Percentiles rank a stretch among this genome's conserved stretches.
phyloP scores from a whole-genome alignment of 768 basidiomycete species.

The Boletus insuetus region DNA sequence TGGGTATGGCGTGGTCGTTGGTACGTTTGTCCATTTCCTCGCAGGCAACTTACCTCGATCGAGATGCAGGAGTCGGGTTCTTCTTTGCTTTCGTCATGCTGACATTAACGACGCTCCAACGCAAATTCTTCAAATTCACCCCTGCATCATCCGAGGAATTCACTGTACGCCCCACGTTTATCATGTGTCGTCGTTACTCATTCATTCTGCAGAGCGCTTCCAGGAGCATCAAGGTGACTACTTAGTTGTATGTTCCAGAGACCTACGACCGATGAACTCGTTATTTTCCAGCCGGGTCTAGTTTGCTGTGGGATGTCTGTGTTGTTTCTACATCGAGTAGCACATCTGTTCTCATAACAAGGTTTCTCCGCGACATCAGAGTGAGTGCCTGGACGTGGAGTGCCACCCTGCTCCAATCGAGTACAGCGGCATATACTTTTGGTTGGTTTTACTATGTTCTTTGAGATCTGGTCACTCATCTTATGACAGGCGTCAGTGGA shows the following conservation, averaged over 20 bases:
- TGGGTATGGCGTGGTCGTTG: constrained; percentile 49
- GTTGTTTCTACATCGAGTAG: not conserved
- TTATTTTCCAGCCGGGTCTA: constrained; percentile 39
- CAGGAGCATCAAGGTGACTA: constrained; percentile 37
- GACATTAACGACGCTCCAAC: constrained; percentile 43
- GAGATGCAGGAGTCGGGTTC: constrained; percentile 43
- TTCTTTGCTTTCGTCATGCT: constrained; percentile 50
- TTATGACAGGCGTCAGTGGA: too few relatives aligned
- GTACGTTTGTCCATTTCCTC: constrained; percentile 23
- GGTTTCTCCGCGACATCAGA: constrained; percentile 16
- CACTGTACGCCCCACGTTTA: constrained; percentile 29
- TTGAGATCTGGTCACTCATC: too few relatives aligned
- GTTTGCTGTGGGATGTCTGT: constrained; percentile 49
- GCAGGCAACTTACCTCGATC: not conserved
- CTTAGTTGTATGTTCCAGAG: constrained; percentile 14
- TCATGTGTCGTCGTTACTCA: not conserved
- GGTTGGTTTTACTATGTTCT: constrained; percentile 18
- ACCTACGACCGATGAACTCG: not conserved
- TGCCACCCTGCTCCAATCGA: constrained; percentile 52
- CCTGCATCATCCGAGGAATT: constrained; percentile 49
- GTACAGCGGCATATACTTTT: constrained; percentile 50
- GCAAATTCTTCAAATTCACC: constrained; percentile 32
- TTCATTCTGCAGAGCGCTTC: constrained; percentile 38
- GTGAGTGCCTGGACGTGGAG: constrained; percentile 60
- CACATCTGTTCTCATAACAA: not conserved